Percentiles rank a stretch among this genome's conserved stretches.
Conservation (phyloP, 306 rosid species). For the Ormosia emarginata region DNA sequence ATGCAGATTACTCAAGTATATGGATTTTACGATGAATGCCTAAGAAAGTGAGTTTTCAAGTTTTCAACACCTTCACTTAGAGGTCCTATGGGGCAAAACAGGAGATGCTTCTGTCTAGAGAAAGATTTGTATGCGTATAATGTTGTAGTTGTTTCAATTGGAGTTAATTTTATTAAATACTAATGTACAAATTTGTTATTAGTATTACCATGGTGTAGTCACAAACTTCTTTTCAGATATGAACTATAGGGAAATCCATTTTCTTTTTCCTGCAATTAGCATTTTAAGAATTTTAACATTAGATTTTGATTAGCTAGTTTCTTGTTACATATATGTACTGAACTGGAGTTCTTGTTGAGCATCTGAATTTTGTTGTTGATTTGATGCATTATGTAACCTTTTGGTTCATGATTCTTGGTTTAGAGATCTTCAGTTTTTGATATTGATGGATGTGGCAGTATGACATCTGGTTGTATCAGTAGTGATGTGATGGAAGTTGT, state of each 20-base stretch:
- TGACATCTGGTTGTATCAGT: not conserved
- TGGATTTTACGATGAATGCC: conserved; percentile 96
- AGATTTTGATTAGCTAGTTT: not conserved
- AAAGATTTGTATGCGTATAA: conserved; percentile 1
- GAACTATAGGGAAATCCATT: not conserved
- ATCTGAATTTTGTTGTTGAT: not conserved
- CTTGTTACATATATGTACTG: not conserved
- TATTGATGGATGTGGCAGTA: not conserved
- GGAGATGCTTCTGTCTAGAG: not conserved
- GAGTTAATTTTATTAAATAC: not conserved
- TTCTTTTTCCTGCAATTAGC: not conserved
- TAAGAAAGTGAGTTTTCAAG: conserved; percentile 83
- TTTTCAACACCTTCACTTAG: conserved; percentile 35
- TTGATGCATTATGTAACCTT: conserved; percentile 7
- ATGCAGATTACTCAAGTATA: conserved; percentile 92
- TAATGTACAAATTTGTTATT: not conserved
- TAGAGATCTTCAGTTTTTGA: not conserved
- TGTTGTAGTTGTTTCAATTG: conserved; percentile 1
- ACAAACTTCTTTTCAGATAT: not conserved
- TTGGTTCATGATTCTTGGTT: not conserved
- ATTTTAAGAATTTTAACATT: not conserved
- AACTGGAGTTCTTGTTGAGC: not conserved
- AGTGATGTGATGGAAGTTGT: not conserved
- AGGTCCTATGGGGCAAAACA: conserved; percentile 1
- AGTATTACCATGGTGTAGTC: not conserved